phyloP scores from a whole-genome alignment of 352 stramenopile genomes.

The Ophiocytium majus region DNA sequence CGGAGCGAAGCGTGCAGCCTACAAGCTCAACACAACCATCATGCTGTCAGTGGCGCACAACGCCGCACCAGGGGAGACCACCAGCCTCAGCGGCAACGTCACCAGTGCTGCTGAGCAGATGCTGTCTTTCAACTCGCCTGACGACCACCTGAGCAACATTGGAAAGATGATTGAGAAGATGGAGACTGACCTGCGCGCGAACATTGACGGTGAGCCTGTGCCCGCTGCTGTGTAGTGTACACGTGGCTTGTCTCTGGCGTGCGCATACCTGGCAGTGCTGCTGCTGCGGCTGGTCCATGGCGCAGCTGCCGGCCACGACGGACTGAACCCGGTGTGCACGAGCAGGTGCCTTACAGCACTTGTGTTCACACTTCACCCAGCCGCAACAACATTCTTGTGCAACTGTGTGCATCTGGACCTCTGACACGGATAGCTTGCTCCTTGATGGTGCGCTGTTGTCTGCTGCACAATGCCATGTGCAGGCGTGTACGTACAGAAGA shows the following conservation, averaged over 20 bases:
- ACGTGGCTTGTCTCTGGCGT: too few relatives aligned
- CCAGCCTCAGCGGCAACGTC: slow-evolving; percentile 82
- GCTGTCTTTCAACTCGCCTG: slow-evolving; percentile 70
- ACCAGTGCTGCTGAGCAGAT: slow-evolving; percentile 75
- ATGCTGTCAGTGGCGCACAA: slow-evolving; percentile 39
- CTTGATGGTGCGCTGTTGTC: not conserved
- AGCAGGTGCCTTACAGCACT: too few relatives aligned
- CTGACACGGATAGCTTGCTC: not conserved
- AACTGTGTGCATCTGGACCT: not conserved
- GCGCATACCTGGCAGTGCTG: not conserved
- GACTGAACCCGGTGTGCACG: not conserved
- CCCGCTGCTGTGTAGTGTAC: not conserved
- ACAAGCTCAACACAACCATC: slow-evolving; percentile 87
- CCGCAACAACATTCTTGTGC: too few relatives aligned
- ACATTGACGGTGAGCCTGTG: slow-evolving; percentile 41
- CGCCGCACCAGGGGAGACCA: slow-evolving; percentile 66
- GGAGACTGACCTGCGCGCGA: slow-evolving; percentile 63
- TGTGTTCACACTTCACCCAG: too few relatives aligned
- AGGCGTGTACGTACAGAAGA: slow-evolving; percentile 92
- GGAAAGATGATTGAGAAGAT: slow-evolving; percentile 91
- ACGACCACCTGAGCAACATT: slow-evolving; percentile 86
- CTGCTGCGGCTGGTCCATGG: not conserved
- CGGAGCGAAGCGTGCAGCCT: slow-evolving; percentile 70
- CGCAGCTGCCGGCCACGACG: not conserved
- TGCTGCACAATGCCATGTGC: not conserved